These are phyloP conservation scores for Fomes fomentarius DNA, from an alignment of 1,284 basidiomycete species.

Conservation along the genomic window DNA sequence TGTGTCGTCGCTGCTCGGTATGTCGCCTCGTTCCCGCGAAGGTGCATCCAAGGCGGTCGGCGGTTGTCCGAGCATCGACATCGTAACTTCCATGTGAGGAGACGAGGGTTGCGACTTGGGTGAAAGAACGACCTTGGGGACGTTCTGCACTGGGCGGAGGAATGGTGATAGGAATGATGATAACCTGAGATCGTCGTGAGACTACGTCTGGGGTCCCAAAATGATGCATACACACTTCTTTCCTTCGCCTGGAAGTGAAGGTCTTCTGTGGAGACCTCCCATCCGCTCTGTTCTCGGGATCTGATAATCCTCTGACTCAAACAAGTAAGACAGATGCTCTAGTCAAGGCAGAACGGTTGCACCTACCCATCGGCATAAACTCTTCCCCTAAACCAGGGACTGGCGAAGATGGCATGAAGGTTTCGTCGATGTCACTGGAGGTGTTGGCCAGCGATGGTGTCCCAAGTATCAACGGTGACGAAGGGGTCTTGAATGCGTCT, in stretches of 20 bases:
- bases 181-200: constrained; percentile 27
- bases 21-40: neutral
- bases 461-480: constrained; percentile 31
- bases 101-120: constrained; percentile 35
- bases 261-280: constrained; percentile 25
- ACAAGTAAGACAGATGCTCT: neutral
- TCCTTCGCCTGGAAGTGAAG: constrained; percentile 22
- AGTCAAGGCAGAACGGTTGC: neutral
- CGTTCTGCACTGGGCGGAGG: constrained; percentile 21
- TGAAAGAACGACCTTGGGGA: constrained; percentile 30
- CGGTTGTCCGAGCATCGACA: constrained; percentile 45
- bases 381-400: neutral
- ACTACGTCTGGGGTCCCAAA: neutral
- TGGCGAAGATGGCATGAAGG: constrained; percentile 50
- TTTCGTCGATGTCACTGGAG: constrained; percentile 44
- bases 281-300: constrained; percentile 30
- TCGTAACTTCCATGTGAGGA: constrained; percentile 33
- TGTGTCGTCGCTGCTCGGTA: constrained; percentile 16
- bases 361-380: constrained; percentile 45
- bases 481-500: constrained; percentile 23
- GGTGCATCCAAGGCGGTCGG: constrained; percentile 28
- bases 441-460: constrained; percentile 35
- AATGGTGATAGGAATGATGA: constrained; percentile 39
- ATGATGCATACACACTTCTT: constrained; percentile 22
- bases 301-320: constrained; percentile 38